These are phyloP conservation scores for Jaenimonas drosophilae DNA, from an alignment of 208 protist genomes.

Conservation along the genomic window DNA sequence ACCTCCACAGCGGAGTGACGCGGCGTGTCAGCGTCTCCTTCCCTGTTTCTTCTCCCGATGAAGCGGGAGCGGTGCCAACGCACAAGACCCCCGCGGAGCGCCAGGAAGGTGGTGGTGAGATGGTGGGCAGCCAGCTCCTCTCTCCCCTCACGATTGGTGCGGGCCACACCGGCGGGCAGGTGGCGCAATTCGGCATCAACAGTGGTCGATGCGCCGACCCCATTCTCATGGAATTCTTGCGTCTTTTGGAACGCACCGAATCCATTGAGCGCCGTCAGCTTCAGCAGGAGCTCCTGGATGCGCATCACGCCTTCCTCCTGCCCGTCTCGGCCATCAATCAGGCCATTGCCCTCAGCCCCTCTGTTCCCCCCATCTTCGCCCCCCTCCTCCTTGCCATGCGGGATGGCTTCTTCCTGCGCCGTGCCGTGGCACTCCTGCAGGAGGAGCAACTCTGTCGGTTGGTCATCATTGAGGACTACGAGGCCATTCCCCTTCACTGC, in stretches of 20 bases:
- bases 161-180: too few relatives aligned
- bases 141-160: too few relatives aligned
- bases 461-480: constrained; percentile 41
- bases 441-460: constrained; percentile 33
- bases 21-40: too few relatives aligned
- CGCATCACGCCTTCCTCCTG: constrained; percentile 20
- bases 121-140: too few relatives aligned
- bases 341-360: constrained; percentile 6
- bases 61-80: too few relatives aligned
- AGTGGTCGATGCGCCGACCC: too few relatives aligned
- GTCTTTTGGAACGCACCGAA: constrained; percentile 49
- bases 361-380: constrained; percentile 45
- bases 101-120: too few relatives aligned
- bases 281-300: constrained; percentile 19
- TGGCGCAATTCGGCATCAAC: too few relatives aligned
- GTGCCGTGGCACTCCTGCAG: constrained; percentile 46
- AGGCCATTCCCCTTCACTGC: constrained; percentile 37
- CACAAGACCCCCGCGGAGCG: too few relatives aligned
- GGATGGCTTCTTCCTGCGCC: constrained; percentile 19
- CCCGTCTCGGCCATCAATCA: constrained; percentile 12
- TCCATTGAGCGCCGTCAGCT: constrained; percentile 47
- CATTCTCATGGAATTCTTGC: constrained; percentile 31
- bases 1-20: too few relatives aligned
- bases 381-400: constrained; percentile 36
- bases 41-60: too few relatives aligned